These are phyloP conservation scores for Cantharellus cinnabarinus DNA, from an alignment of 768 basidiomycete genomes.

Conservation along the genomic window DNA sequence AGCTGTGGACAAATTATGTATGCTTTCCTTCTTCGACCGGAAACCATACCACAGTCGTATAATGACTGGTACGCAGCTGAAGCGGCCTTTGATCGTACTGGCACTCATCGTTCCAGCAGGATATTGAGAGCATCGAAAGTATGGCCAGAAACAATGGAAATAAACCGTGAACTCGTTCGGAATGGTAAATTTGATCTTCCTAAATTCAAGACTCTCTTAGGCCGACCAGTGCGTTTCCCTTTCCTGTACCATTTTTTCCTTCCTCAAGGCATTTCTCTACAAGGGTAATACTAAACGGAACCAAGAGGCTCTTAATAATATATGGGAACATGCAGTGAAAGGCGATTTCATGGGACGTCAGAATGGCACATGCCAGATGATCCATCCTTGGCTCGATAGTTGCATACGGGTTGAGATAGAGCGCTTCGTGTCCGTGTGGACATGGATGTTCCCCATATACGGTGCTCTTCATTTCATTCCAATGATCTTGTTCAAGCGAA, in stretches of 20 bases:
- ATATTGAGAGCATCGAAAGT: slow-evolving; percentile 49
- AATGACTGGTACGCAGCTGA: slow-evolving; percentile 34
- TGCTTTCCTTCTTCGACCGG: slow-evolving; percentile 53
- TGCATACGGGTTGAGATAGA: slow-evolving; percentile 41
- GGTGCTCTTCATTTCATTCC: slow-evolving; percentile 82
- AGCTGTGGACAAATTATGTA: slow-evolving; percentile 81
- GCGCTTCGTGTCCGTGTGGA: slow-evolving; percentile 61
- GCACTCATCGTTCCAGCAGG: slow-evolving; percentile 23
- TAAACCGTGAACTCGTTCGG: slow-evolving; percentile 41
- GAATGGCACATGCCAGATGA: slow-evolving; percentile 25
- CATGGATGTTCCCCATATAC: slow-evolving; percentile 60
- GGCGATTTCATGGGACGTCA: neutral
- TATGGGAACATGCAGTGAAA: neutral
- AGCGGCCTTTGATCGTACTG: neutral
- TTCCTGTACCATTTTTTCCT: neutral
- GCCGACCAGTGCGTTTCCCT: neutral
- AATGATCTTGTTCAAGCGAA: slow-evolving; percentile 59
- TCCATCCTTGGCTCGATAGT: slow-evolving; percentile 53
- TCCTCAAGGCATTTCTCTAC: neutral
- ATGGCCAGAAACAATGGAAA: slow-evolving; percentile 32
- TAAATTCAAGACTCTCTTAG: slow-evolving; percentile 26
- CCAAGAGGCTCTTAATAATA: neutral
- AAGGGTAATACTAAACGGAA: neutral
- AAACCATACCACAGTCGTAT: slow-evolving; percentile 68
- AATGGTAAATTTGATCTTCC: slow-evolving; percentile 32